Conservation (phyloP, 306 rosid genomes). For the Crotalaria pallida region DNA sequence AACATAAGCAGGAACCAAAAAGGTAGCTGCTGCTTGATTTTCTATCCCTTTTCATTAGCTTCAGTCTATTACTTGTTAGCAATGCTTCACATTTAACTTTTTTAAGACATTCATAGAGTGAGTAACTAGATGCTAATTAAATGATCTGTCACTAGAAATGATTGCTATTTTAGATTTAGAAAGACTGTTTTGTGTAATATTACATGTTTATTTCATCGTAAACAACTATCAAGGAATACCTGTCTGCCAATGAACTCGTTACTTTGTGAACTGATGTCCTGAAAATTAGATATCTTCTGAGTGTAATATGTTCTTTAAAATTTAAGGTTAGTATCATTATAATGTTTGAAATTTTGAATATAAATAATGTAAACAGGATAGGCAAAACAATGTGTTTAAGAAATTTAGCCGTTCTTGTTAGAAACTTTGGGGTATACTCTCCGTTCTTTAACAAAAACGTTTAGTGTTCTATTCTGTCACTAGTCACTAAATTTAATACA, state of each 20-base stretch:
- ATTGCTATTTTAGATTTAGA: background rate
- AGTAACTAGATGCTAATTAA: background rate
- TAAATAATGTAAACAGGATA: background rate
- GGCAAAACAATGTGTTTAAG: background rate
- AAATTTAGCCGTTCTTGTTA: background rate
- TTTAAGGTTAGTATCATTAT: background rate
- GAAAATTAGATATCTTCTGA: background rate
- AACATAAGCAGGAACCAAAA: slow-evolving; percentile 42
- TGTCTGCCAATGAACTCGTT: background rate
- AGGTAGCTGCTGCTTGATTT: slow-evolving; percentile 47
- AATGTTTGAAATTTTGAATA: slow-evolving; percentile 9
- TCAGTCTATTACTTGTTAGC: slow-evolving; percentile 2
- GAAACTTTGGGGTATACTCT: background rate
- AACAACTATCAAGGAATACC: background rate
- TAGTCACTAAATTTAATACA: background rate
- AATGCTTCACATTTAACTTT: background rate
- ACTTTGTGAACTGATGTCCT: background rate
- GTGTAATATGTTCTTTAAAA: background rate
- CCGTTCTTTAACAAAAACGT: background rate
- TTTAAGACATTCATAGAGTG: background rate
- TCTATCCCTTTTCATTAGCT: background rate
- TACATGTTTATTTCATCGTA: background rate
- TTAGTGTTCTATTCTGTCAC: background rate
- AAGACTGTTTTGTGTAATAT: background rate
- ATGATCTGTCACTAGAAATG: background rate